These are phyloP conservation scores for Cryptococcus maquisensis DNA, from an alignment of 1,284 basidiomycete species.

Conservation along the genomic window DNA sequence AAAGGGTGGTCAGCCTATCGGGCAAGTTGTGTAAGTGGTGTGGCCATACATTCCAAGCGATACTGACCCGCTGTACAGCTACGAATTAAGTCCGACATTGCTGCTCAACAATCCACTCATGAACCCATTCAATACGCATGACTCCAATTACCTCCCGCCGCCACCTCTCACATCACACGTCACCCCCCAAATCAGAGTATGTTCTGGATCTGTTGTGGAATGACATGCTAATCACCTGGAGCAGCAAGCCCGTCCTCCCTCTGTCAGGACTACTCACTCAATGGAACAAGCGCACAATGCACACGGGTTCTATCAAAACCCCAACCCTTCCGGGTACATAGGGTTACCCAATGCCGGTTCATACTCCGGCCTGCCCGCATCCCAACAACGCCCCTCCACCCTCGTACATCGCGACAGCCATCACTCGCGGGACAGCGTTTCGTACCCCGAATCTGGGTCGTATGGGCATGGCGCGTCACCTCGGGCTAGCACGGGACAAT, in stretches of 20 bases:
- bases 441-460: background rate
- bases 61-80: slow-evolving; percentile 19
- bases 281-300: slow-evolving; percentile 3
- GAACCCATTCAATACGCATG: slow-evolving; percentile 40
- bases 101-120: slow-evolving; percentile 46
- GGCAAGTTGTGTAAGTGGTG: slow-evolving; percentile 39
- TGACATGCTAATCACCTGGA: background rate
- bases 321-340: background rate
- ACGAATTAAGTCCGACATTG: slow-evolving; percentile 47
- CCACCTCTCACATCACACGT: slow-evolving; percentile 34
- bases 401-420: background rate
- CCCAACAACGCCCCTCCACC: background rate
- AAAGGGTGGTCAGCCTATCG: slow-evolving; percentile 34
- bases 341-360: background rate
- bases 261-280: slow-evolving; percentile 13
- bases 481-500: background rate
- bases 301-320: background rate
- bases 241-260: slow-evolving; percentile 18
- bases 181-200: slow-evolving; percentile 16
- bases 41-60: background rate
- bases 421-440: background rate
- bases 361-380: background rate
- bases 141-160: slow-evolving; percentile 48
- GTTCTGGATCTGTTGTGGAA: background rate
- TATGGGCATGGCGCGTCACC: background rate